These are phyloP conservation scores for Aspergillus calidoustus DNA, from an alignment of 2,329 filamentous ascomycete species.

Conservation along the genomic window DNA sequence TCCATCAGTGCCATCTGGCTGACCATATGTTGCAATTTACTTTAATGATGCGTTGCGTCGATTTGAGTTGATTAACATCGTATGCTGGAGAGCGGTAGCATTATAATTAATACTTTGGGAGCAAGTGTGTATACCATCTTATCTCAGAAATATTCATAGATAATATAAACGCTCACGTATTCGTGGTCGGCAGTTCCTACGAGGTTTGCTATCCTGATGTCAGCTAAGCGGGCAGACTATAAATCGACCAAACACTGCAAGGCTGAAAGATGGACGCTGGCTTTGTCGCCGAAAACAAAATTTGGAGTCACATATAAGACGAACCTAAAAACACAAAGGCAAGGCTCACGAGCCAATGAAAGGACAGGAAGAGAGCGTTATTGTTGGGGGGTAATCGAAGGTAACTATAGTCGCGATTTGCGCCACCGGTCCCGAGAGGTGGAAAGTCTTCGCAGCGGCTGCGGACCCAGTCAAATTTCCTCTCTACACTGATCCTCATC, in stretches of 20 bases:
- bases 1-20: not conserved
- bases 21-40: not conserved
- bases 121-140: not conserved
- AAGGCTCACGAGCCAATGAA: not conserved
- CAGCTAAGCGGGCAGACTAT: not conserved
- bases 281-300: not conserved
- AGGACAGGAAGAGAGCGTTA: not conserved
- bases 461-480: constrained; percentile 17
- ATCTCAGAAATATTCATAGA: not conserved
- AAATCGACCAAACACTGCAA: not conserved
- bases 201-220: not conserved
- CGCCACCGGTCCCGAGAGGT: constrained; percentile 6
- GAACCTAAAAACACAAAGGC: not conserved
- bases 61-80: not conserved
- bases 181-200: too few species aligned
- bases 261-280: not conserved
- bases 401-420: not conserved
- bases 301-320: not conserved
- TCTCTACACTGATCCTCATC: constrained; percentile 11
- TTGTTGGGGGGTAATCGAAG: not conserved
- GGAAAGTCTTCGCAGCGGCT: not conserved
- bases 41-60: not conserved
- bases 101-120: not conserved
- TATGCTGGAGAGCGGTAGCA: not conserved
- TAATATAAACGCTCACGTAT: not conserved